Conservation (phyloP, 495 filamentous ascomycete species). For the Letharia columbiana region DNA sequence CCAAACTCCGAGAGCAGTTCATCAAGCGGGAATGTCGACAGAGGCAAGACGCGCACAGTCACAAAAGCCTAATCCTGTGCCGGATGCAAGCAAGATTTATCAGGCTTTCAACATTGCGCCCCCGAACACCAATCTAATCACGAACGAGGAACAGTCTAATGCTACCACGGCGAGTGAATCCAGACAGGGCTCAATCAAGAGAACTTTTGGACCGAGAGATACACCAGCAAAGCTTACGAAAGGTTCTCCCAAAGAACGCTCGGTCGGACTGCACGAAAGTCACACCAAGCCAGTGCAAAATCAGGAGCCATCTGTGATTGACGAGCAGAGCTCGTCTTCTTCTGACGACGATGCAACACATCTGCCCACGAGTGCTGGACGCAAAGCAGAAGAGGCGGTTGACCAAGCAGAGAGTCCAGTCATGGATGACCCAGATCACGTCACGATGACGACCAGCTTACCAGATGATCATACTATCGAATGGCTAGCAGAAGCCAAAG, state of each 20-base stretch:
- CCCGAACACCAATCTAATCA: background rate
- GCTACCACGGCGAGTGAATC: background rate
- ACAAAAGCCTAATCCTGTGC: background rate
- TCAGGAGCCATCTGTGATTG: background rate
- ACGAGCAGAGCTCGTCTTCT: background rate
- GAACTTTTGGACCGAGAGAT: background rate
- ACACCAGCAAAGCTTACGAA: background rate
- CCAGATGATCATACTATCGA: constrained; percentile 3
- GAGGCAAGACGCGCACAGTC: background rate
- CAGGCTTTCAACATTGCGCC: background rate
- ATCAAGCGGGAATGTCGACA: background rate
- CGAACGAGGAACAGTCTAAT: background rate
- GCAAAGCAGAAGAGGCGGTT: background rate
- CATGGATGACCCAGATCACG: background rate
- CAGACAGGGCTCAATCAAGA: background rate
- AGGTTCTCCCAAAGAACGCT: background rate
- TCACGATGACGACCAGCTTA: background rate
- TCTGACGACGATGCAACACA: background rate
- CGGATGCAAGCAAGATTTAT: background rate
- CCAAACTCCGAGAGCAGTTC: background rate
- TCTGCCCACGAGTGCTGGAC: background rate
- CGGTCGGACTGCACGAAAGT: background rate
- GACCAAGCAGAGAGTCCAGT: background rate
- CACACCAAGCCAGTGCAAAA: background rate
- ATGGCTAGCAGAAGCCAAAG: background rate